A percentile compares a stretch with the other conserved stretches of the same genome.
These are phyloP conservation scores for Torrubiella hemipterigena DNA, from an alignment of 2,329 filamentous ascomycete genomes.

Conservation along the genomic window DNA sequence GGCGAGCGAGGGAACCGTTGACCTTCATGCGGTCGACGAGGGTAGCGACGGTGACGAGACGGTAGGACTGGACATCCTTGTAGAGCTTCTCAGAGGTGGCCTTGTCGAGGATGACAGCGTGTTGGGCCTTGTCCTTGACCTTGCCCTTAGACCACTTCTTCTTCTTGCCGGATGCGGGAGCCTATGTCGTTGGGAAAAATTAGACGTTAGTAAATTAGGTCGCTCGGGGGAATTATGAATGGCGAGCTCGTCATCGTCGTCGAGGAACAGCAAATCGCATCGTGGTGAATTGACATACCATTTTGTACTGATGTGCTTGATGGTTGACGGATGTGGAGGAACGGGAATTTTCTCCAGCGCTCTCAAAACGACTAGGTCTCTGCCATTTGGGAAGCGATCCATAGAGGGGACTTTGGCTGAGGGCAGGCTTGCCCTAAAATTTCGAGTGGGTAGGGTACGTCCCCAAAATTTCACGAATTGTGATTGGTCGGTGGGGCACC, in stretches of 20 bases:
- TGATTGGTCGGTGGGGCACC: constrained; percentile 24
- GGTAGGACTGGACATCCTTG: constrained; percentile 99
- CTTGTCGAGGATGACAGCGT: constrained; percentile 99
- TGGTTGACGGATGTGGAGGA: constrained; percentile 25
- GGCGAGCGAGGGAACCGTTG: constrained; percentile 92
- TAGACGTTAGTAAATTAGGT: constrained; percentile 2
- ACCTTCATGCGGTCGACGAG: constrained; percentile 99
- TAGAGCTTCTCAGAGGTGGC: constrained; percentile 93
- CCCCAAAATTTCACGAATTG: constrained; percentile 11
- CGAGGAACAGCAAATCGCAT: constrained; percentile 1
- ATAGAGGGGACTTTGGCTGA: no score
- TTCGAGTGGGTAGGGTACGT: constrained; percentile 16
- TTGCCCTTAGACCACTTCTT: constrained; percentile 41
- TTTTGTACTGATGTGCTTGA: constrained; percentile 29
- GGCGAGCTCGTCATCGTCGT: constrained; percentile 8
- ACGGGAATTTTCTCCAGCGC: constrained; percentile 16
- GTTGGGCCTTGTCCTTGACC: constrained; percentile 99
- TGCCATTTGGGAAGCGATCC: no score
- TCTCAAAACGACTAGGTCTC: constrained; percentile 16
- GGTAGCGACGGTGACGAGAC: constrained; percentile 94
- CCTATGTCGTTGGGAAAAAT: constrained; percentile 14
- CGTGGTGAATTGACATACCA: constrained; percentile 20
- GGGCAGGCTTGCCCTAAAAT: constrained; percentile 30
- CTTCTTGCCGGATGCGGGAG: constrained; percentile 37
- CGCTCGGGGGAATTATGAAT: constrained; percentile 9